phyloP scores from a whole-genome alignment of 331 rosid genomes.

The Pyrus hybrid region DNA sequence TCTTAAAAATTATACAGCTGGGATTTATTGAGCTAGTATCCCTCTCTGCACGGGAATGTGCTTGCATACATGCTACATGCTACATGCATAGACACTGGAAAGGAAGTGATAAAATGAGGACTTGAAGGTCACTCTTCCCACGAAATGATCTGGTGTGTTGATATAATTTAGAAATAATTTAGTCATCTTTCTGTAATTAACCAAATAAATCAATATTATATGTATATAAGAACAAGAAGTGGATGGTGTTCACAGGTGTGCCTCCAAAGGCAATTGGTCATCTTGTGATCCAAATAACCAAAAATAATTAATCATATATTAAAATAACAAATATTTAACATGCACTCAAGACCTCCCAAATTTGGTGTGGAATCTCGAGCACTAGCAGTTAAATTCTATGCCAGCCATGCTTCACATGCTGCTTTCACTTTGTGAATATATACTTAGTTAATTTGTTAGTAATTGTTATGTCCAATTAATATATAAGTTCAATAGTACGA shows the following conservation, averaged over 20 bases:
- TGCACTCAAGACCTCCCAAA: not conserved
- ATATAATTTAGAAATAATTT: too few species aligned
- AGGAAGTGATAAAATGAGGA: too few species aligned
- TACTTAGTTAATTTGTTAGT: not conserved
- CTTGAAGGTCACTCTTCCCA: too few species aligned
- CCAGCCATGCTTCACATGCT: conserved; percentile 15
- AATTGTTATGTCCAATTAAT: not conserved
- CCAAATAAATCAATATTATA: too few species aligned
- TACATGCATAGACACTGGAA: too few species aligned
- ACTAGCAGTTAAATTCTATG: conserved; percentile 6
- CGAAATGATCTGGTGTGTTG: too few species aligned
- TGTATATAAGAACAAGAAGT: not conserved
- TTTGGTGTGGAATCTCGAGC: conserved; percentile 4
- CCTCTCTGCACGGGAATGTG: too few species aligned
- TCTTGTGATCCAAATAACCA: conserved; percentile 6
- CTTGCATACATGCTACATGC: too few species aligned
- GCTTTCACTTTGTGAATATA: not conserved
- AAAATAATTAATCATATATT: not conserved
- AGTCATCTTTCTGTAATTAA: too few species aligned
- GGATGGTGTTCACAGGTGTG: conserved; percentile 42
- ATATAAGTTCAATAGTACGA: not conserved
- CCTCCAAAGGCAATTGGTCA: conserved; percentile 14
- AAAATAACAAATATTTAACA: not conserved
- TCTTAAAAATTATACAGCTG: too few species aligned
- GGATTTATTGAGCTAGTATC: too few species aligned